phyloP scores from a whole-genome alignment of 495 filamentous ascomycete genomes.

The Penicillium simplicissimum region DNA sequence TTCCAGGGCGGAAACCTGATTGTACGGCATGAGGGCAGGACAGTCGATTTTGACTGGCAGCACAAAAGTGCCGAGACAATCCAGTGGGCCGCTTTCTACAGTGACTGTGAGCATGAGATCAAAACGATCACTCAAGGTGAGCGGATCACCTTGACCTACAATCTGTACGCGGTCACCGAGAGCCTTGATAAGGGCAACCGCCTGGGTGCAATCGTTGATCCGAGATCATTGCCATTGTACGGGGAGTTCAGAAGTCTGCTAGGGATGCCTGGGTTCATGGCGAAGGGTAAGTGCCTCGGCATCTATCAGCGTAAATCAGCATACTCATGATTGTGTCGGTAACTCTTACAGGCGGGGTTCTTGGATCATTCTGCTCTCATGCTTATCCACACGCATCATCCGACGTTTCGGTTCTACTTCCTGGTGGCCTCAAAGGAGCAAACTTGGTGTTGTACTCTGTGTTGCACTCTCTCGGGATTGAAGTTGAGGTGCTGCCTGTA shows the following conservation, averaged over 20 bases:
- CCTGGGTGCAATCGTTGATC: neutral
- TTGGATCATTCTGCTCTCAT: constrained; percentile 40
- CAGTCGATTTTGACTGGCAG: constrained; percentile 47
- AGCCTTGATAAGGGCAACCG: neutral
- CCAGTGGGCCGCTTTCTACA: constrained; percentile 63
- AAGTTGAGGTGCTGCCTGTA: constrained; percentile 20
- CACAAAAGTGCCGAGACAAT: constrained; percentile 28
- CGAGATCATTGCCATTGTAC: constrained; percentile 16
- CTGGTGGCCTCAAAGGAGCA: constrained; percentile 36
- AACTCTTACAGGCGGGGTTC: constrained; percentile 18
- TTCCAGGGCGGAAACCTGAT: constrained; percentile 39
- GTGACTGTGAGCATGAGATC: constrained; percentile 62
- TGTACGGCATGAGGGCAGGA: constrained; percentile 27
- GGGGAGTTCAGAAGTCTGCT: constrained; percentile 9
- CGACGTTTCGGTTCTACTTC: constrained; percentile 52
- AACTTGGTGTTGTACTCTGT: constrained; percentile 28
- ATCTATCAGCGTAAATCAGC: neutral
- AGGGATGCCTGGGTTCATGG: constrained; percentile 14
- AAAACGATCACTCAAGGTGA: constrained; percentile 51
- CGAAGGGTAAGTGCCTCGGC: constrained; percentile 9
- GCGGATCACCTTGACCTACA: constrained; percentile 60
- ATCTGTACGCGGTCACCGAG: constrained; percentile 45
- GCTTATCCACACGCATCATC: constrained; percentile 32
- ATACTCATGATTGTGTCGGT: neutral
- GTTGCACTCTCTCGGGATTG: constrained; percentile 22